Evolutionary conservation across 768 basidiomycete genomes (phyloP).

Genomic region (Porpolomopsis calyptriformis): DNA sequence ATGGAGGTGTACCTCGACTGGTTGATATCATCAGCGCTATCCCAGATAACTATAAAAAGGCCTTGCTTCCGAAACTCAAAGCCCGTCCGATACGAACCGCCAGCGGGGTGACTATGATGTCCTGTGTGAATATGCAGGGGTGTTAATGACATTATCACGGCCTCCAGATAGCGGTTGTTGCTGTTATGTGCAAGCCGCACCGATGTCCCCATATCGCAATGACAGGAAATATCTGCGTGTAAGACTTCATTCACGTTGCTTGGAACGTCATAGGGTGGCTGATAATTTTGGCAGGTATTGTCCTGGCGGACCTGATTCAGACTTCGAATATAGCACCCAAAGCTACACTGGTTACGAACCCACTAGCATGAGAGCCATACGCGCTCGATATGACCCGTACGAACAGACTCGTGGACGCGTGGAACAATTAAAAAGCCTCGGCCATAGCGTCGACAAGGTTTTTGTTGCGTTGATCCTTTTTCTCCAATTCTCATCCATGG

Average conservation of each 20-base stretch:
- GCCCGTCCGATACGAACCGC: constrained; percentile 95
- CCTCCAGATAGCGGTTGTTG: constrained; percentile 95
- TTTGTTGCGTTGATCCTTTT: background rate
- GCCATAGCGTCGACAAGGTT: constrained; percentile 96
- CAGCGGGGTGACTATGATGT: constrained; percentile 59
- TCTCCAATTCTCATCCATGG: background rate
- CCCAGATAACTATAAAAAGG: constrained; percentile 93
- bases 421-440: constrained; percentile 91
- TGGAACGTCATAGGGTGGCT: background rate
- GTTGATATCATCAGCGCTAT: constrained; percentile 99
- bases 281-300: constrained; percentile 56
- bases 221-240: constrained; percentile 99
- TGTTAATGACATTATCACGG: background rate
- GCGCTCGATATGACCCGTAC: constrained; percentile 90
- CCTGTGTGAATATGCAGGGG: background rate
- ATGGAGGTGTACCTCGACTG: constrained; percentile 79
- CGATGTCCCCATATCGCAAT: constrained; percentile 99
- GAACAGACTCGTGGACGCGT: constrained; percentile 94
- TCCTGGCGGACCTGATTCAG: constrained; percentile 97
- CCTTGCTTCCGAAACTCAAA: constrained; percentile 76
- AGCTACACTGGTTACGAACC: constrained; percentile 94
- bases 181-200: constrained; percentile 99
- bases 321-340: constrained; percentile 99
- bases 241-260: constrained; percentile 19
- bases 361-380: constrained; percentile 97